These are phyloP conservation scores for Euphorbia tirucalli DNA, from an alignment of 345 rosid species.

Conservation along the genomic window DNA sequence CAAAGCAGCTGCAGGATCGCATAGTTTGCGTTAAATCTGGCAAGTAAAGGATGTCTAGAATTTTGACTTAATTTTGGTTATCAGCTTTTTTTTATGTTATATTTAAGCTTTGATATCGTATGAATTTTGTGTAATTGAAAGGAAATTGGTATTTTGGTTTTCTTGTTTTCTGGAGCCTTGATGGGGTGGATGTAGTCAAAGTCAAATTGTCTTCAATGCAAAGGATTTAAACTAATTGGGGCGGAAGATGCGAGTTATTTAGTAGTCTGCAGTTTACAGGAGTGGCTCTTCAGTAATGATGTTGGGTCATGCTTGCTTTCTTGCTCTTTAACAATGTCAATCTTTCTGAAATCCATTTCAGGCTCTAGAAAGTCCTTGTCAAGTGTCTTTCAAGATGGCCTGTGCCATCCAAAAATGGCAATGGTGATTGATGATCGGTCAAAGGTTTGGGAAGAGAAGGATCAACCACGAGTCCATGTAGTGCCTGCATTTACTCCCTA, in stretches of 20 bases:
- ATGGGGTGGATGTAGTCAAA: not conserved
- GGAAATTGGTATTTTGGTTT: not conserved
- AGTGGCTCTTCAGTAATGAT: conserved; percentile 5
- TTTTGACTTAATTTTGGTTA: not conserved
- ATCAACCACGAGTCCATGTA: conserved; percentile 95
- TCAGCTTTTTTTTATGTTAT: conserved; percentile 4
- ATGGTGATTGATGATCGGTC: conserved; percentile 97
- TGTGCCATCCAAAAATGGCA: conserved; percentile 98
- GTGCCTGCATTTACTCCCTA: conserved; percentile 92
- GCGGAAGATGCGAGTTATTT: not conserved
- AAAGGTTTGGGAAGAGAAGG: conserved; percentile 98
- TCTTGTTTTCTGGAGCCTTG: not conserved
- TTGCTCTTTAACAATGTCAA: conserved; percentile 2
- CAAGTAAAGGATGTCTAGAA: conserved; percentile 21
- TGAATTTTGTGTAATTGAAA: not conserved
- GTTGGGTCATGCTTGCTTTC: not conserved
- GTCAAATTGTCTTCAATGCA: not conserved
- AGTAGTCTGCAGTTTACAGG: not conserved
- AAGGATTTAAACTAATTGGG: not conserved
- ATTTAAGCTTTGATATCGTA: conserved; percentile 1
- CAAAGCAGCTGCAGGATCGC: conserved; percentile 73
- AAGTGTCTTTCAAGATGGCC: conserved; percentile 80
- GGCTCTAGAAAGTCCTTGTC: conserved; percentile 82
- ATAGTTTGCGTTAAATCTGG: conserved; percentile 96
- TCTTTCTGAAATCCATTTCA: conserved; percentile 30